Percentiles rank a stretch among this genome's conserved stretches.
These are phyloP conservation scores for Debaryomyces prosopidis DNA, from an alignment of 805 yeast species.

Conservation along the genomic window DNA sequence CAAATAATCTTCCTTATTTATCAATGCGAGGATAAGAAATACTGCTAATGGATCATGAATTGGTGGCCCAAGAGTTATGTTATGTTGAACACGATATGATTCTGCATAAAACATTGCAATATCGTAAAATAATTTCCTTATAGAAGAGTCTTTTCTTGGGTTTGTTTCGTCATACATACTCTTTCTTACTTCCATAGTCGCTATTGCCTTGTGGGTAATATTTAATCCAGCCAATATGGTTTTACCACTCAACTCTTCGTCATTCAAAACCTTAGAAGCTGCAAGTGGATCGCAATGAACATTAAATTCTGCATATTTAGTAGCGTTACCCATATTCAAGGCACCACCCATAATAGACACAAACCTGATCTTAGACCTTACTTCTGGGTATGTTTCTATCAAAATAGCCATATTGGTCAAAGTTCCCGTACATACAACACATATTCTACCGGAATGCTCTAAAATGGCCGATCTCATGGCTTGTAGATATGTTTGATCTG, in stretches of 20 bases:
- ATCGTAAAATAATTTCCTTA: slow-evolving; percentile 38
- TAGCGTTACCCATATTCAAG: slow-evolving; percentile 49
- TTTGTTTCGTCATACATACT: slow-evolving; percentile 30
- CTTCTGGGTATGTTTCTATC: slow-evolving; percentile 54
- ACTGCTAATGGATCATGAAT: slow-evolving; percentile 81
- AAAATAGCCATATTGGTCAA: slow-evolving; percentile 69
- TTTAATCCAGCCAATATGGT: slow-evolving; percentile 64
- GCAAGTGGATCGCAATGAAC: slow-evolving; percentile 76
- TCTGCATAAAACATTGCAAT: slow-evolving; percentile 22
- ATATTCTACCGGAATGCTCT: slow-evolving; percentile 47
- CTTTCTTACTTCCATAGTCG: slow-evolving; percentile 28
- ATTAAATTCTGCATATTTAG: slow-evolving; percentile 71
- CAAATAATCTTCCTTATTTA: slow-evolving; percentile 16
- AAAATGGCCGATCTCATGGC: slow-evolving; percentile 46
- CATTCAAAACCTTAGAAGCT: slow-evolving; percentile 56
- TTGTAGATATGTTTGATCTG: slow-evolving; percentile 28
- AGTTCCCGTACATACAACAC: slow-evolving; percentile 75
- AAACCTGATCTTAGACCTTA: slow-evolving; percentile 47
- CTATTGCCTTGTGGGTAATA: slow-evolving; percentile 65
- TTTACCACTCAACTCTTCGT: slow-evolving; percentile 47
- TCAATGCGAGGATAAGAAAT: slow-evolving; percentile 53
- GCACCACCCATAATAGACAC: slow-evolving; percentile 82
- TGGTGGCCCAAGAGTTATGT: slow-evolving; percentile 58
- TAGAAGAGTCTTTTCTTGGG: slow-evolving; percentile 30
- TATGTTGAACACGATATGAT: slow-evolving; percentile 9